Evolutionary conservation across 306 rosid species (phyloP).

Genomic region (Dicorynia guianensis): DNA sequence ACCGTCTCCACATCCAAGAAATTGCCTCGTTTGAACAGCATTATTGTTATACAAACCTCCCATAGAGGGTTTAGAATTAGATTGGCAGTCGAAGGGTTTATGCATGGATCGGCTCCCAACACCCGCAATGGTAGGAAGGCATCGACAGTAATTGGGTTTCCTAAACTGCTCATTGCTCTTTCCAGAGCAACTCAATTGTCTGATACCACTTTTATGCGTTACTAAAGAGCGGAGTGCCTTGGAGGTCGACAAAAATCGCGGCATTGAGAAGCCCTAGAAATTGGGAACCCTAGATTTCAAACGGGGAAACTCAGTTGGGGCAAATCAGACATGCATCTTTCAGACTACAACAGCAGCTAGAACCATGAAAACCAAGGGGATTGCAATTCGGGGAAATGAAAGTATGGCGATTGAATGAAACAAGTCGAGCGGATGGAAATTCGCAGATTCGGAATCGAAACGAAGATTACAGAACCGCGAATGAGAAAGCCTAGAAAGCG

Average conservation of each 20-base stretch:
- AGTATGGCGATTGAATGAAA: neutral
- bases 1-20: conserved; percentile 92
- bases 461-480: neutral
- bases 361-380: neutral
- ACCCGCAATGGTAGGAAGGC: conserved; percentile 46
- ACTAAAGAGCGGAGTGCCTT: conserved; percentile 61
- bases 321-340: conserved; percentile 21
- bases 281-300: conserved; percentile 26
- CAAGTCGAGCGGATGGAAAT: neutral
- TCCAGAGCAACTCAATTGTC: conserved; percentile 50
- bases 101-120: conserved; percentile 34
- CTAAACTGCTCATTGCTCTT: conserved; percentile 24
- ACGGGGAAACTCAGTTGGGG: neutral
- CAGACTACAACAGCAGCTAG: neutral
- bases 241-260: conserved; percentile 68
- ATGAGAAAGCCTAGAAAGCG: conserved; percentile 40
- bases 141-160: conserved; percentile 47
- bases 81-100: conserved; percentile 42
- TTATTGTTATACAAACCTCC: conserved; percentile 33
- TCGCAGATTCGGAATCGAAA: neutral
- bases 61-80: conserved; percentile 4
- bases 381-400: neutral
- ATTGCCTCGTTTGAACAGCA: conserved; percentile 58
- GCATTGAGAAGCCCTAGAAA: conserved; percentile 52
- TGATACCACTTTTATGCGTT: conserved; percentile 49